These are phyloP conservation scores for Hygrophila difformis DNA, from an alignment of 257 asterid genomes.

Conservation along the genomic window DNA sequence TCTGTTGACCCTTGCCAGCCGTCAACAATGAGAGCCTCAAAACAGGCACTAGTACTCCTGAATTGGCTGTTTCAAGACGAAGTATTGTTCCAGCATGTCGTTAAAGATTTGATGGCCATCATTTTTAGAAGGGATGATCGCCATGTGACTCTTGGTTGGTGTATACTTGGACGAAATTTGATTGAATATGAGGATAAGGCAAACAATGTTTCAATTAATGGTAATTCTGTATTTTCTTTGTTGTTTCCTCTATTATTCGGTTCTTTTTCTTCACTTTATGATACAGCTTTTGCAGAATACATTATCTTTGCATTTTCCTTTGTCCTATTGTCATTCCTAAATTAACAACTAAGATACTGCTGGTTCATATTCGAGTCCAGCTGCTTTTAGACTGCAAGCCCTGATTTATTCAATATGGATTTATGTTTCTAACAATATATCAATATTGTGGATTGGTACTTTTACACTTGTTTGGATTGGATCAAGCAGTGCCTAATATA, in stretches of 20 bases:
- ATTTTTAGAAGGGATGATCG: slow-evolving; percentile 59
- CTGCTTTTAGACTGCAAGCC: neutral
- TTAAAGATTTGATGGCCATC: slow-evolving; percentile 38
- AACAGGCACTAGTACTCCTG: slow-evolving; percentile 51
- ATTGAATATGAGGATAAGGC: slow-evolving; percentile 41
- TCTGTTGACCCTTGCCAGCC: slow-evolving; percentile 26
- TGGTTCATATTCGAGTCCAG: slow-evolving; percentile 2
- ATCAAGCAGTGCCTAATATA: neutral
- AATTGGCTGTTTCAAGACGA: slow-evolving; percentile 89
- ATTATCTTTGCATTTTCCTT: too few species aligned
- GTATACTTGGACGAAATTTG: slow-evolving; percentile 63
- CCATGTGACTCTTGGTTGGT: slow-evolving; percentile 81
- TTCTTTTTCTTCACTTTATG: too few species aligned
- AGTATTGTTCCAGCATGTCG: slow-evolving; percentile 35
- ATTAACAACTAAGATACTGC: too few species aligned
- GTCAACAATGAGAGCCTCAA: slow-evolving; percentile 35
- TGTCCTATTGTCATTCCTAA: too few species aligned
- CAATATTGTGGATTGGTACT: neutral
- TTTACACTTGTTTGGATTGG: neutral
- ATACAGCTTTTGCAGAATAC: too few species aligned
- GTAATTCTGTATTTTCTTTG: slow-evolving; percentile 24
- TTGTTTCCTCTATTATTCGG: neutral
- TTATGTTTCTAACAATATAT: neutral
- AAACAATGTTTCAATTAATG: slow-evolving; percentile 35
- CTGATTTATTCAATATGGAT: slow-evolving; percentile 2